phyloP scores from a whole-genome alignment of 1,284 basidiomycete genomes.

The Neonothopanus nambi region DNA sequence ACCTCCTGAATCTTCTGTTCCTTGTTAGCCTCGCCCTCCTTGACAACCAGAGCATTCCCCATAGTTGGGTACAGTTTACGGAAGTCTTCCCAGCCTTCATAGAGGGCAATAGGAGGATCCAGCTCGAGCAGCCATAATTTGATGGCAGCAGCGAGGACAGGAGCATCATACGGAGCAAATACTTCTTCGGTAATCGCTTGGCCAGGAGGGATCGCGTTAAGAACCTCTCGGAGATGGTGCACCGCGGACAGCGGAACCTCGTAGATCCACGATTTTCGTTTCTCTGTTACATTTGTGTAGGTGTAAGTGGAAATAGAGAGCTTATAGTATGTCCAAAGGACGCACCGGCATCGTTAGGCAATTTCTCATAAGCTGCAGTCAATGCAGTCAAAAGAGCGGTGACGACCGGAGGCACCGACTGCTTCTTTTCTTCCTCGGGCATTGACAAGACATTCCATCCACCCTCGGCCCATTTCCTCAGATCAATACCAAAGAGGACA shows the following conservation, averaged over 20 bases:
- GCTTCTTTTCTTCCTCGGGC: slow-evolving; percentile 53
- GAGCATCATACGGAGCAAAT: slow-evolving; percentile 78
- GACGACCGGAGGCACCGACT: slow-evolving; percentile 74
- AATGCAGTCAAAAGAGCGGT: slow-evolving; percentile 68
- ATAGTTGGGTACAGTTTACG: slow-evolving; percentile 76
- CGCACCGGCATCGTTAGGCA: slow-evolving; percentile 67
- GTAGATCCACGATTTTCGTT: slow-evolving; percentile 91
- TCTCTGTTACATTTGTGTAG: slow-evolving; percentile 50
- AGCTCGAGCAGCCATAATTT: slow-evolving; percentile 89
- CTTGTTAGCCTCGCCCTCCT: slow-evolving; percentile 55
- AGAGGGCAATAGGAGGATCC: slow-evolving; percentile 78
- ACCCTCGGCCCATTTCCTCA: slow-evolving; percentile 84
- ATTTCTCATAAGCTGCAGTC: slow-evolving; percentile 61
- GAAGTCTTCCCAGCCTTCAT: slow-evolving; percentile 90
- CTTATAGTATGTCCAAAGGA: slow-evolving; percentile 12
- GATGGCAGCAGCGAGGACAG: slow-evolving; percentile 80
- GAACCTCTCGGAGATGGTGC: slow-evolving; percentile 80
- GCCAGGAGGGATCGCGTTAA: slow-evolving; percentile 73
- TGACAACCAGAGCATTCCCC: slow-evolving; percentile 42
- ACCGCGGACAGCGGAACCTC: slow-evolving; percentile 81
- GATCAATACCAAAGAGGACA: slow-evolving; percentile 86
- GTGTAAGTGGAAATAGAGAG: neutral
- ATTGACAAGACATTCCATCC: slow-evolving; percentile 48
- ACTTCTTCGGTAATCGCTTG: slow-evolving; percentile 62
- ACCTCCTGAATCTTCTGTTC: slow-evolving; percentile 70